Percentiles rank a stretch among this genome's conserved stretches.
phyloP scores from a whole-genome alignment of 2,329 filamentous ascomycete species.

The Aspergillus amoenus region DNA sequence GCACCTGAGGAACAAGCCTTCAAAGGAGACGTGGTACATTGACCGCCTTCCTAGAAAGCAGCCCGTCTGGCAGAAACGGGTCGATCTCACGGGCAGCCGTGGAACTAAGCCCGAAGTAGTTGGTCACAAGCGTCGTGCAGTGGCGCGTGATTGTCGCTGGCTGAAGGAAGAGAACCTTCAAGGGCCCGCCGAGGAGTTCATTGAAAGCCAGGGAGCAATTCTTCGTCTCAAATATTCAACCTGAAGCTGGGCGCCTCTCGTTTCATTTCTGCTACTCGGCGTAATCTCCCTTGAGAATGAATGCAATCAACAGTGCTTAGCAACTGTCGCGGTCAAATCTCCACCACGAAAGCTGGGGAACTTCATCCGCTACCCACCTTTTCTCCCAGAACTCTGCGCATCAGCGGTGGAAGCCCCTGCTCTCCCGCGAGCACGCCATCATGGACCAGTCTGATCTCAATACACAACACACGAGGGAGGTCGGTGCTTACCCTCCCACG shows the following conservation, averaged over 20 bases:
- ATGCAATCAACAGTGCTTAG: background rate
- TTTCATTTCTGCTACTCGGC: background rate
- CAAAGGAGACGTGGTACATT: background rate
- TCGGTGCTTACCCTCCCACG: constrained; percentile 21
- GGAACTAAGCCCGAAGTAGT: background rate
- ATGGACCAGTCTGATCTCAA: constrained; percentile 33
- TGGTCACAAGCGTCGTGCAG: constrained; percentile 8
- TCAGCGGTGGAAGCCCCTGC: constrained; percentile 10
- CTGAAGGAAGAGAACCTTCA: background rate
- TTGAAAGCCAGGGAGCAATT: background rate
- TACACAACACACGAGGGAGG: constrained; percentile 20
- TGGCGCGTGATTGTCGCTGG: constrained; percentile 11
- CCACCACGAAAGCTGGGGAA: constrained; percentile 13
- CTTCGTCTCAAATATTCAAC: background rate
- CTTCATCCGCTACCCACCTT: constrained; percentile 10
- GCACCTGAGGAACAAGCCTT: background rate
- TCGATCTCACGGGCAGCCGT: background rate
- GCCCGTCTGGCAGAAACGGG: background rate
- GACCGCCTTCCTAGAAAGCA: constrained; percentile 14
- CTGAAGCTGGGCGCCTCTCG: background rate
- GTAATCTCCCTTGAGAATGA: background rate
- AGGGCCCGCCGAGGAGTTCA: background rate
- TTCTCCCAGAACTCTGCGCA: constrained; percentile 5
- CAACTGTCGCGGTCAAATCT: background rate
- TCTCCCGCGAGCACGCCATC: constrained; percentile 33